A percentile compares a stretch with the other conserved stretches of the same genome.
phyloP scores from a whole-genome alignment of 1,284 basidiomycete genomes.

The Heterobasidion irregulare region DNA sequence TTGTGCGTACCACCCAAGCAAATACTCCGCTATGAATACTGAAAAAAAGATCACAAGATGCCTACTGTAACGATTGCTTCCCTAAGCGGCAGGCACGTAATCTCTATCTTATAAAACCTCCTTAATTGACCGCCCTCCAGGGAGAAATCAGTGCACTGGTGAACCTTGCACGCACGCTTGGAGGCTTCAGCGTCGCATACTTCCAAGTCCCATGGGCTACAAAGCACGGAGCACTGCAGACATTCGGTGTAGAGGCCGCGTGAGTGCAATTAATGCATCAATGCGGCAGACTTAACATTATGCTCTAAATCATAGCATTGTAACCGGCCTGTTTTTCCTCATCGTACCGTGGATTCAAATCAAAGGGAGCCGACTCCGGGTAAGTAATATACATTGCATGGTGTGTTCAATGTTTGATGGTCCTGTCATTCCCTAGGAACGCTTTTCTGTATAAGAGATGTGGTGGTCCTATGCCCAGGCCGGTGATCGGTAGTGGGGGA shows the following conservation, averaged over 20 bases:
- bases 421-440: constrained; percentile 1
- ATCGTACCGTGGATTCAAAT: constrained; percentile 43
- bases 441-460: constrained; percentile 6
- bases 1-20: constrained; percentile 28
- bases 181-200: constrained; percentile 56
- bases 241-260: constrained; percentile 53
- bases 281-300: not conserved
- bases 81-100: constrained; percentile 34
- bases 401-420: too few species aligned
- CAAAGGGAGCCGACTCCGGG: constrained; percentile 36
- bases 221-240: constrained; percentile 45
- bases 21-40: not conserved
- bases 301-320: constrained; percentile 25
- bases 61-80: constrained; percentile 42
- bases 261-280: constrained; percentile 17
- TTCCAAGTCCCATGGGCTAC: constrained; percentile 56
- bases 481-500: too few species aligned
- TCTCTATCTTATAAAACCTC: not conserved
- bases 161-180: constrained; percentile 49
- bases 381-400: constrained; percentile 15
- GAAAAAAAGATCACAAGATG: constrained; percentile 26
- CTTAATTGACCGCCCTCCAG: constrained; percentile 15
- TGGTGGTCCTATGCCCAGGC: not conserved
- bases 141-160: constrained; percentile 54
- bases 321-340: constrained; percentile 40